Percentiles rank a stretch among this genome's conserved stretches.
phyloP scores from a whole-genome alignment of 2,329 filamentous ascomycete species.

The Hymenoscyphus fructigenus region DNA sequence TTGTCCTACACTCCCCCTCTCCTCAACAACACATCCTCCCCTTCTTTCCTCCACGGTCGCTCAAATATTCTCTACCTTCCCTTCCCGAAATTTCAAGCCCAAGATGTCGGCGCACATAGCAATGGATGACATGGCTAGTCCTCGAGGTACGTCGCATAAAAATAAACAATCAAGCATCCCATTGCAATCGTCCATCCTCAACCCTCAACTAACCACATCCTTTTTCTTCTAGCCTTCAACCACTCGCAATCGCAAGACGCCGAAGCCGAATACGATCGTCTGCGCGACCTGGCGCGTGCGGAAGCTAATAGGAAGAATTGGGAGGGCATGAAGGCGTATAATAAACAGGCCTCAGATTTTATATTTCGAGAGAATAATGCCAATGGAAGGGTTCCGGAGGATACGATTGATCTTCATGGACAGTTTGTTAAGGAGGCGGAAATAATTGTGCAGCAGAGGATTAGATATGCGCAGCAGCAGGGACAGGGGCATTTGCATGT shows the following conservation, averaged over 20 bases:
- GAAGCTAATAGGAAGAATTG: slow-evolving; percentile 87
- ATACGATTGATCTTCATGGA: slow-evolving; percentile 93
- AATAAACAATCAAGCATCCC: too few relatives aligned
- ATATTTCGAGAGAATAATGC: slow-evolving; percentile 97
- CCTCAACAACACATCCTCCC: neutral
- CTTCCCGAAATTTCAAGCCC: too few relatives aligned
- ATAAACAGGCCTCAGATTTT: slow-evolving; percentile 85
- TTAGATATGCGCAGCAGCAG: slow-evolving; percentile 69
- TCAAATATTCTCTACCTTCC: neutral
- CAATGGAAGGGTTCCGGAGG: slow-evolving; percentile 66
- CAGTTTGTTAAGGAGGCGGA: slow-evolving; percentile 95
- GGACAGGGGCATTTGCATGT: slow-evolving; percentile 86
- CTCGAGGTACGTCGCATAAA: too few relatives aligned
- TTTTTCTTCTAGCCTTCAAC: slow-evolving; percentile 64
- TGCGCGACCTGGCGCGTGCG: slow-evolving; percentile 77
- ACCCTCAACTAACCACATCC: neutral
- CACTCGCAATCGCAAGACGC: slow-evolving; percentile 64
- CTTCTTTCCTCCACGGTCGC: neutral
- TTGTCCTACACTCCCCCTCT: neutral
- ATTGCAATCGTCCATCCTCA: too few relatives aligned
- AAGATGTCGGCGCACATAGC: too few relatives aligned
- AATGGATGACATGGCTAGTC: too few relatives aligned
- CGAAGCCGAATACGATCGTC: slow-evolving; percentile 88
- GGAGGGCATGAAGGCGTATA: slow-evolving; percentile 81
- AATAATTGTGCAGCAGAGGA: slow-evolving; percentile 81